Base-by-base conservation (phyloP, 2,329 filamentous ascomycete species). In the Elsinoe batatas region DNA sequence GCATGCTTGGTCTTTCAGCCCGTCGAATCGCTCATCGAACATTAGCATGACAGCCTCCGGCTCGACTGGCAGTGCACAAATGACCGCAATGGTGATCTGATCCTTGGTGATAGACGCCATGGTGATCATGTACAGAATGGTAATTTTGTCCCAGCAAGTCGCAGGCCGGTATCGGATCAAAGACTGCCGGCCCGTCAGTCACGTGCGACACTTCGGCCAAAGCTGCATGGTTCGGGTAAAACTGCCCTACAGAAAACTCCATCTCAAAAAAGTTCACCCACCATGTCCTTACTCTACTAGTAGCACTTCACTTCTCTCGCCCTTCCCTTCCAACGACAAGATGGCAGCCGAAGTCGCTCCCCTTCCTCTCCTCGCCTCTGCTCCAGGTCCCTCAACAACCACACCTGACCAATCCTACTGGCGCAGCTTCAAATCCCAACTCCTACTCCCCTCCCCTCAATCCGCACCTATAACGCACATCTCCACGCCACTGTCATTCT, bases 361-460 rank as follows among this genome's bases (percentile, higher is more conserved):
- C 59, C 76, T 95, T 62, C 83, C 84, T 69, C 85, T 85, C 70
- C 76, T 94, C 67, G 94, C 89, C 78, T 80, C 94, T 67, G 84
- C 91, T 57, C 80, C 87, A 60, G 88, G 88, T 51, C 90, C 90
- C 57, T 84, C 86, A 38, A 85, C 88, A 54, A 74, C 91, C 47
- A 95, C 91, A 5, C 85, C 91, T 32, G 93, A 98, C 75, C 91
- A 97, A 74, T 81, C 85, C 62, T 97, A 97, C 78, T 98, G 94
- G 94, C 87, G 86, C 68, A 85, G 87, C 11, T 98, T 98, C 77
- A 90, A 88, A 73, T 93, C 91, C 63, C 88, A 91, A 62, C 82
- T 95, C 57, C 83, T 91, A 59, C 84, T 97, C 59, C 88, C 93
- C 44, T 95, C 91, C 60, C 90, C 91, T 61, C 89, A 93, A 61